phyloP scores from a whole-genome alignment of 345 rosid species.

The Eucalyptus albens region DNA sequence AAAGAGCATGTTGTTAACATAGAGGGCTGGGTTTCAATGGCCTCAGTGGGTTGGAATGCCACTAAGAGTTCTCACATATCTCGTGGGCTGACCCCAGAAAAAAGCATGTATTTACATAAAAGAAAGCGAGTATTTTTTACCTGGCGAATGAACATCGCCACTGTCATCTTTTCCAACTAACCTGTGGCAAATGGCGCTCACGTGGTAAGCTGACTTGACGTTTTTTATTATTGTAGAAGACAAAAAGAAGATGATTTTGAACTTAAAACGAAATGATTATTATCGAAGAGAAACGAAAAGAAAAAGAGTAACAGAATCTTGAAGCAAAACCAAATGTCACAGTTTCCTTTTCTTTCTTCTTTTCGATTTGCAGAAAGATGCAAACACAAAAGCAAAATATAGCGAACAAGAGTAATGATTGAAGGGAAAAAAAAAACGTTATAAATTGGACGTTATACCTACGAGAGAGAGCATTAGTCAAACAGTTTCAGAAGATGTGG shows the following conservation, averaged over 20 bases:
- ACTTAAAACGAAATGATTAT: not conserved
- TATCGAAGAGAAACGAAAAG: not conserved
- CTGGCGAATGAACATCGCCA: rapidly evolving
- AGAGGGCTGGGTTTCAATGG: too few species aligned
- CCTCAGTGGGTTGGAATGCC: too few species aligned
- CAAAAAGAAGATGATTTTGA: too few species aligned
- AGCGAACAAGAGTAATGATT: too few species aligned
- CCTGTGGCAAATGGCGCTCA: not conserved
- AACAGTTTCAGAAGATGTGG: not conserved
- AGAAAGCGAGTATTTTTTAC: not conserved
- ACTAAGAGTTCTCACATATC: too few species aligned
- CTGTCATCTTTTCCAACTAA: not conserved
- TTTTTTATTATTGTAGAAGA: too few species aligned
- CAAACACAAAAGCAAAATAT: not conserved
- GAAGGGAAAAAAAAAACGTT: rapidly evolving
- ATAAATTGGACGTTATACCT: not conserved
- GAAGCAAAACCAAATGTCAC: not conserved
- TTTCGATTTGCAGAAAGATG: not conserved
- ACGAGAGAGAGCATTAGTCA: not conserved
- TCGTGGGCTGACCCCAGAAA: too few species aligned
- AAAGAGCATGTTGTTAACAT: not conserved
- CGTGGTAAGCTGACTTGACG: too few species aligned
- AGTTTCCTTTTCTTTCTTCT: rapidly evolving
- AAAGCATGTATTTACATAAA: too few species aligned
- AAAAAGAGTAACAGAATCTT: not conserved